These are phyloP conservation scores for Mycosphaerella arachidis DNA, from an alignment of 2,329 filamentous ascomycete genomes.

Conservation along the genomic window DNA sequence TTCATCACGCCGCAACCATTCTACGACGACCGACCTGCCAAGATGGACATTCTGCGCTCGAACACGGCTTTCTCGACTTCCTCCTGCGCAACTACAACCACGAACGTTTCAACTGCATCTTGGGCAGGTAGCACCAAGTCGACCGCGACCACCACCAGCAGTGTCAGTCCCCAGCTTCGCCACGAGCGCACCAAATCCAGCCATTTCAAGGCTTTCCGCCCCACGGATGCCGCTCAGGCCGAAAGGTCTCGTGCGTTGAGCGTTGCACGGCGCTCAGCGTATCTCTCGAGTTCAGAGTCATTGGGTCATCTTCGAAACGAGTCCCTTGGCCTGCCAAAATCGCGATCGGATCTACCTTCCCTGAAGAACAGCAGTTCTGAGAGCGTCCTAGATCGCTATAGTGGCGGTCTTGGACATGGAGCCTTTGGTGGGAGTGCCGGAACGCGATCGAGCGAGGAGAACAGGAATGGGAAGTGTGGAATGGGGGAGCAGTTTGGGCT, in stretches of 20 bases:
- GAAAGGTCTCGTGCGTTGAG: slow-evolving; percentile 26
- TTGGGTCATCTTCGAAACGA: not conserved
- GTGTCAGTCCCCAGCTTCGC: slow-evolving; percentile 4
- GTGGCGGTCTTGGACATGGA: slow-evolving; percentile 36
- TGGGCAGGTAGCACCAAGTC: slow-evolving; percentile 7
- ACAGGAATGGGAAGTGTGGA: slow-evolving; percentile 32
- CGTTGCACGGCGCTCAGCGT: slow-evolving; percentile 14
- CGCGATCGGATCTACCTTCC: slow-evolving; percentile 3
- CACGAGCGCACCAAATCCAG: slow-evolving; percentile 18
- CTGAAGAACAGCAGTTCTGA: slow-evolving; percentile 7
- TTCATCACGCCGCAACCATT: slow-evolving; percentile 24
- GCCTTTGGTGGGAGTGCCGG: slow-evolving; percentile 35
- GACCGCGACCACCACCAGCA: not conserved
- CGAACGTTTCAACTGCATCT: slow-evolving; percentile 11
- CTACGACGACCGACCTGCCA: slow-evolving; percentile 13
- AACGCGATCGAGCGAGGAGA: slow-evolving; percentile 25
- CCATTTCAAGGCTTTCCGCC: slow-evolving; percentile 23
- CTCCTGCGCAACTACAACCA: slow-evolving; percentile 14
- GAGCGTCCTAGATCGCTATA: slow-evolving; percentile 29
- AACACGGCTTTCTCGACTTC: slow-evolving; percentile 12
- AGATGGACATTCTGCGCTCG: slow-evolving; percentile 12
- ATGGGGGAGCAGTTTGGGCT: slow-evolving; percentile 33
- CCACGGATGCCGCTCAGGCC: slow-evolving; percentile 21
- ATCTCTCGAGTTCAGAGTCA: not conserved
- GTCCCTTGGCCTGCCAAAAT: not conserved